Evolutionary conservation across 371 early-diverging fungal species (phyloP).

Genomic region (Batkoa obscura): DNA sequence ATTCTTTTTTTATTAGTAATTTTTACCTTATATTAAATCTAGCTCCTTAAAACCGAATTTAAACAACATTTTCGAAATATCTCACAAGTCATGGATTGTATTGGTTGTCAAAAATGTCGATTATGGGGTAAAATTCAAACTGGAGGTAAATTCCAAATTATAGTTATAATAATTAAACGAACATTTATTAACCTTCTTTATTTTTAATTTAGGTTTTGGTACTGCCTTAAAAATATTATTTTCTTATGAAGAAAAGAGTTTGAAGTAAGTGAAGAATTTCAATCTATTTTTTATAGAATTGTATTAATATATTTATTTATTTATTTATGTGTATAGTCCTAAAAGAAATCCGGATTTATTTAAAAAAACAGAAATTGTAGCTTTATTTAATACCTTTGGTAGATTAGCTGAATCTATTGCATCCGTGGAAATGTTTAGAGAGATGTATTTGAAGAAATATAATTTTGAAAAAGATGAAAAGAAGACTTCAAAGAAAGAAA

Average conservation of each 20-base stretch:
- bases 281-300: too few species aligned
- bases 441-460: constrained; percentile 23
- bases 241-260: constrained; percentile 50
- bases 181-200: neutral
- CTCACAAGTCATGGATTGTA: constrained; percentile 92
- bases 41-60: constrained; percentile 57
- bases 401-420: constrained; percentile 62
- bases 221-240: constrained; percentile 90
- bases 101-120: constrained; percentile 94
- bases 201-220: constrained; percentile 24
- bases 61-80: constrained; percentile 86
- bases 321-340: constrained; percentile 15
- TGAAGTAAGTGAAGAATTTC: constrained; percentile 19
- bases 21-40: neutral
- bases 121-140: constrained; percentile 93
- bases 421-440: constrained; percentile 44
- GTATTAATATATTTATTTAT: neutral
- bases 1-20: neutral
- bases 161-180: too few species aligned
- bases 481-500: too few species aligned
- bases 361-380: constrained; percentile 74
- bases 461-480: neutral
- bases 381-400: constrained; percentile 77
- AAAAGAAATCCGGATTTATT: constrained; percentile 26
- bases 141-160: constrained; percentile 17